Evolutionary conservation across 179 eudicot species (phyloP).

Genomic region (Amaranthus tricolor): DNA sequence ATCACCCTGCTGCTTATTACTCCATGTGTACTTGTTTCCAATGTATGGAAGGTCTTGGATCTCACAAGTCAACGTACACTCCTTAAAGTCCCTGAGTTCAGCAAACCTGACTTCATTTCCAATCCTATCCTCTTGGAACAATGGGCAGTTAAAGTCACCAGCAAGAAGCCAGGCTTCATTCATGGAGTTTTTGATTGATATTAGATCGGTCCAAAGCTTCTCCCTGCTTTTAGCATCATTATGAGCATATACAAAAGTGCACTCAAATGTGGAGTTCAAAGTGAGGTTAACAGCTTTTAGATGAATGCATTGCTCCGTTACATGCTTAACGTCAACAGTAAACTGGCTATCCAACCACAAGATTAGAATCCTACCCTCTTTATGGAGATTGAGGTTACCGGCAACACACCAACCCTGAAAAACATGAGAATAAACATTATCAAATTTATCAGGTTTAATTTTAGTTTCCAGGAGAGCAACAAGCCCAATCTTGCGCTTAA

Average conservation of each 20-base stretch:
- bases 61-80: not conserved
- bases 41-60: not conserved
- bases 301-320: not conserved
- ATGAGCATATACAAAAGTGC: not conserved
- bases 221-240: not conserved
- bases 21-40: not conserved
- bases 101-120: not conserved
- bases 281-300: not conserved
- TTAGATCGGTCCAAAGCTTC: not conserved
- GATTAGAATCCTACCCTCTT: not conserved
- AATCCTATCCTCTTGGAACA: not conserved
- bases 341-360: not conserved
- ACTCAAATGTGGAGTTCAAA: not conserved
- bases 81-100: not conserved
- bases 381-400: not conserved
- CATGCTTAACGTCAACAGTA: not conserved
- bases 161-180: not conserved
- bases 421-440: not conserved
- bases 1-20: not conserved
- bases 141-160: not conserved
- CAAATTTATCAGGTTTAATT: not conserved
- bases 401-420: not conserved
- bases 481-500: not conserved
- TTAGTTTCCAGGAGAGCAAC: conserved; percentile 8
- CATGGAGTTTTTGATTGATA: not conserved